Base-by-base conservation (phyloP, 208 protist genomes). In the Wallacemonas collosoma region DNA sequence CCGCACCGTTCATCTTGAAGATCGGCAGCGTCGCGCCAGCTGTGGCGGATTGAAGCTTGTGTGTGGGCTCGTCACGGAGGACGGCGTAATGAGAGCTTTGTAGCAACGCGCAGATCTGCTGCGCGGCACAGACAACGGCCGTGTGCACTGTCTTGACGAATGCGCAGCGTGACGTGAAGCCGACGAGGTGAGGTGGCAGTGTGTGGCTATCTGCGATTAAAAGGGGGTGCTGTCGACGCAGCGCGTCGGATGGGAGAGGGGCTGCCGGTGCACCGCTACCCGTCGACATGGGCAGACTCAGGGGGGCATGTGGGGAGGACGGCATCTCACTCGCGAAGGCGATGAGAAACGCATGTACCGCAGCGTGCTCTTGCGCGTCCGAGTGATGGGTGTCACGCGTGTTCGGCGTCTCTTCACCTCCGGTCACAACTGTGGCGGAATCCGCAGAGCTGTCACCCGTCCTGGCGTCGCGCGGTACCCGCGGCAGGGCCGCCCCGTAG, bases 81-180 rank as follows among this genome's bases (percentile, higher is more conserved):
- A 48, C 39, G 41, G 60, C 40, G 60, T 65, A 65, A n/a, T 65
- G 60, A 12, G 60, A 45, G 40, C 43, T 65, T 14, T 48, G 40
- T 12, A 65, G 60, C 60, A 65, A 12, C 8, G 43, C n/a, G 26
- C 60, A 50, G 5, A 65, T 65, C 43, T 65, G 60, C 1, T 65
- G 36, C 8, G 41, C 17, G 14, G 60, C 60, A 15, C 4, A 6
- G n/a, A 65, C 5, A 17, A 5, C 7, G 11, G 60, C 60, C 41
- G 14, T 36, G 60, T 65, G 60, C 5, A 65, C 8, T 0, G 60
- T 50, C 43, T 65, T 65, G 60, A 65, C 43, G 36, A 65, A 65
- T 4, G 43, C 1, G 43, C 60, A 65, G 11, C 60, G 60, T 8
- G 60, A 38, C 47, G 40, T 35, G 9, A 15, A 7, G 60, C 3